A percentile compares a stretch with the other conserved stretches of the same genome.
phyloP scores from a whole-genome alignment of 495 filamentous ascomycete species.

The Entonaema liquescens region DNA sequence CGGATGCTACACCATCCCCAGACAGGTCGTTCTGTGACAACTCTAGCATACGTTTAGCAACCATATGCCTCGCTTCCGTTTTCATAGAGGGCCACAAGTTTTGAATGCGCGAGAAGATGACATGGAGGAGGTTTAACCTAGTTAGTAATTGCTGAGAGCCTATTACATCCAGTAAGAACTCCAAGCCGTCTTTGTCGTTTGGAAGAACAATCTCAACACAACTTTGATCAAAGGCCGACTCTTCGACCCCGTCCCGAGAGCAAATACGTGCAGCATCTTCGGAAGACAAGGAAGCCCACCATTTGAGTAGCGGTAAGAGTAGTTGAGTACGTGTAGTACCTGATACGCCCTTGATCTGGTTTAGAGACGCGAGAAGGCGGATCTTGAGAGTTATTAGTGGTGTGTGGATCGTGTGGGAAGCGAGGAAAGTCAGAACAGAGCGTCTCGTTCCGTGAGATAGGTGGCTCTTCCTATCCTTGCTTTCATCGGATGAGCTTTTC shows the following conservation, averaged over 20 bases:
- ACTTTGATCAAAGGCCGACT: slow-evolving; percentile 64
- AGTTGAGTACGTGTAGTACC: slow-evolving; percentile 71
- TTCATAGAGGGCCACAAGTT: slow-evolving; percentile 76
- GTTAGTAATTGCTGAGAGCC: slow-evolving; percentile 53
- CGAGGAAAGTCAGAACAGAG: slow-evolving; percentile 76
- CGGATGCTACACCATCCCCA: slow-evolving; percentile 48
- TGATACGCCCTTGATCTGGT: slow-evolving; percentile 72
- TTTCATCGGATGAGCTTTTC: slow-evolving; percentile 38
- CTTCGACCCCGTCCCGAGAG: slow-evolving; percentile 67
- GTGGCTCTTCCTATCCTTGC: slow-evolving; percentile 56
- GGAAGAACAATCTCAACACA: slow-evolving; percentile 69
- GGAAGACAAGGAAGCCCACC: slow-evolving; percentile 65
- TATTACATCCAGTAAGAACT: slow-evolving; percentile 64
- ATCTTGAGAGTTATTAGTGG: slow-evolving; percentile 74
- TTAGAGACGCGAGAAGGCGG: slow-evolving; percentile 73
- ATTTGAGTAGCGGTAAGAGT: slow-evolving; percentile 72
- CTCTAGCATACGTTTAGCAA: slow-evolving; percentile 67
- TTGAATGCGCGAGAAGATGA: slow-evolving; percentile 70
- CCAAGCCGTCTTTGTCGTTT: slow-evolving; percentile 72
- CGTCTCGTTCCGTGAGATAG: slow-evolving; percentile 72
- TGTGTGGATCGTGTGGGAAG: slow-evolving; percentile 72
- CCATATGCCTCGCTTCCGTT: slow-evolving; percentile 64
- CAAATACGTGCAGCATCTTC: slow-evolving; percentile 49
- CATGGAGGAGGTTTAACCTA: slow-evolving; percentile 63
- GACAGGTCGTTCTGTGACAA: slow-evolving; percentile 48